phyloP scores from a whole-genome alignment of 108 stramenopile species.

The Poteriospumella lacustris region DNA sequence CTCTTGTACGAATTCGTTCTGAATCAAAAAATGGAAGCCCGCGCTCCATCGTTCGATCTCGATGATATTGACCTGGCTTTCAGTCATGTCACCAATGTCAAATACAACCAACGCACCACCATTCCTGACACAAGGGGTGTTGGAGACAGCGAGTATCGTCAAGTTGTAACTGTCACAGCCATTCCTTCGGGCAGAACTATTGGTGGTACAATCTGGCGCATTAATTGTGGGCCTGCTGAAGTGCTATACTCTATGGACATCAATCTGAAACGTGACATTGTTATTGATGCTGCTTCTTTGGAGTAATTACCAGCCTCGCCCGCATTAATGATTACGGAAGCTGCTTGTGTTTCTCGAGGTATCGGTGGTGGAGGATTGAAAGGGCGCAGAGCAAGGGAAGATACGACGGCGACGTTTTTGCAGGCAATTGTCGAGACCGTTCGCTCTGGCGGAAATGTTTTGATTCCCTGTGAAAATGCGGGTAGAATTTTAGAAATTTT shows the following conservation, averaged over 20 bases:
- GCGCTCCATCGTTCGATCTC: background rate
- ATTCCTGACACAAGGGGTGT: background rate
- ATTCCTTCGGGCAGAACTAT: slow-evolving; percentile 19
- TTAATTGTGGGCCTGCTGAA: slow-evolving; percentile 9
- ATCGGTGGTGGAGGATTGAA: background rate
- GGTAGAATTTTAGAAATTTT: slow-evolving; percentile 23
- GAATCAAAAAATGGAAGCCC: background rate
- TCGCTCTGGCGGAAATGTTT: slow-evolving; percentile 25
- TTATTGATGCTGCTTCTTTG: slow-evolving; percentile 13
- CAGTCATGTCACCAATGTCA: background rate
- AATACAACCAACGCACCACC: background rate
- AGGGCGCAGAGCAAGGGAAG: no score
- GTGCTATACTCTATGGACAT: slow-evolving; percentile 27
- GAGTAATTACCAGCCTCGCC: slow-evolving; percentile 5
- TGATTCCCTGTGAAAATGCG: slow-evolving; percentile 15
- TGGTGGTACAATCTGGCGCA: slow-evolving; percentile 18
- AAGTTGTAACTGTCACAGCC: background rate
- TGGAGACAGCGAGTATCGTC: background rate
- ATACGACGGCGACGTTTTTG: background rate
- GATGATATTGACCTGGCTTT: slow-evolving; percentile 26
- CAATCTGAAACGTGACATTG: background rate
- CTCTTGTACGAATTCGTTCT: background rate
- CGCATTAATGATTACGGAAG: slow-evolving; percentile 3
- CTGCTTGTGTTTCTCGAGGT: background rate
- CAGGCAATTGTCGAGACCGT: background rate